Evolutionary conservation across 2,329 filamentous ascomycete species (phyloP).

Genomic region (Pseudopyricularia javanii): DNA sequence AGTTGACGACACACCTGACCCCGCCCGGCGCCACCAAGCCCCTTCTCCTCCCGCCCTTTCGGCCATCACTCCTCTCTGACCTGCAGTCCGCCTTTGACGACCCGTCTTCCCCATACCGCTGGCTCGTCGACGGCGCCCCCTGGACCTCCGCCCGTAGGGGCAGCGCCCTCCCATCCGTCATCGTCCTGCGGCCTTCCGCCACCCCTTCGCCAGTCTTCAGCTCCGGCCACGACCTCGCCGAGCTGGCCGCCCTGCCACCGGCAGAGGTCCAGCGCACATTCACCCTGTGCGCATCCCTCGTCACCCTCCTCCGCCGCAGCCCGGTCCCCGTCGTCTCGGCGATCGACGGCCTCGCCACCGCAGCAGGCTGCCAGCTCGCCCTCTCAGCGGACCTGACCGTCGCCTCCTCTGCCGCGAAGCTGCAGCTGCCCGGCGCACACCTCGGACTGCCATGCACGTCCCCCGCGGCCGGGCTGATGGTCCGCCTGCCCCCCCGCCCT

Average conservation of each 20-base stretch:
- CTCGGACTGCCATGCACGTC: conserved; percentile 19
- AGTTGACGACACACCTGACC: conserved; percentile 12
- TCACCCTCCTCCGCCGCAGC: conserved; percentile 17
- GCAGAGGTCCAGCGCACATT: conserved; percentile 12
- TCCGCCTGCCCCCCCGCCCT: conserved; percentile 12
- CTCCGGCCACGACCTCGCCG: conserved; percentile 18
- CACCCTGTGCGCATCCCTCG: conserved; percentile 17
- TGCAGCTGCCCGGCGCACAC: conserved; percentile 15
- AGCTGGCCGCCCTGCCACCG: conserved; percentile 8
- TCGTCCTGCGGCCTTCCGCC: conserved; percentile 16
- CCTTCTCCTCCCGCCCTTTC: conserved; percentile 16
- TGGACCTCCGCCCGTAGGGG: conserved; percentile 14
- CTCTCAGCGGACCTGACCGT: conserved; percentile 16
- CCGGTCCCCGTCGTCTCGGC: conserved; percentile 16
- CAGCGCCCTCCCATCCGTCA: conserved; percentile 13
- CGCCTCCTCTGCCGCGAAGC: conserved; percentile 9
- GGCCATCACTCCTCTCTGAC: conserved; percentile 7
- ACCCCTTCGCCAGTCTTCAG: conserved; percentile 15
- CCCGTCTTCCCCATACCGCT: conserved; percentile 7
- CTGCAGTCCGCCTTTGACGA: conserved; percentile 6
- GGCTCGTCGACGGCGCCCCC: conserved; percentile 13
- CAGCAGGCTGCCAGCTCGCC: conserved; percentile 20
- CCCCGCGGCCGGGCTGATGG: conserved; percentile 14
- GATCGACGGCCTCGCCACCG: conserved; percentile 18
- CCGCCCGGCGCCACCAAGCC: conserved; percentile 9